Conservation (phyloP, 1,139 yeast species). For the Blastobotrys aristatus region DNA sequence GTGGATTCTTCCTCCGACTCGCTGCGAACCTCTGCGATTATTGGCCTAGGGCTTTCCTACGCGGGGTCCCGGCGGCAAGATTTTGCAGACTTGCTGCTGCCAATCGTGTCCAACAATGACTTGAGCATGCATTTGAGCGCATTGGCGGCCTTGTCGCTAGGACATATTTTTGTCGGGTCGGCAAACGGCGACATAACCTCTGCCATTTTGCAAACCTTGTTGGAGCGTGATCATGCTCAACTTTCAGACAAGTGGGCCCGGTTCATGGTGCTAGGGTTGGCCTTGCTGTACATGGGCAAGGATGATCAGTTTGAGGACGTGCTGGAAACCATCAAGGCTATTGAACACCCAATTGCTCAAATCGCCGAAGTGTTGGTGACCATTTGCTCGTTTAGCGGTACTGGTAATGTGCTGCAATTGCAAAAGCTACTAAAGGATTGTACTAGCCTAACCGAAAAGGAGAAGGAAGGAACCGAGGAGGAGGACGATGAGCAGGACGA, state of each 20-base stretch:
- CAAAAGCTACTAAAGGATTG: conserved; percentile 88
- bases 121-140: conserved; percentile 74
- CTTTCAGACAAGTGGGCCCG: conserved; percentile 82
- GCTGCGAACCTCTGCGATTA: conserved; percentile 73
- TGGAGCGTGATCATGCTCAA: conserved; percentile 77
- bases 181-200: conserved; percentile 93
- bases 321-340: conserved; percentile 88
- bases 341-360: conserved; percentile 89
- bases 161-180: conserved; percentile 93
- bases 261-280: conserved; percentile 88
- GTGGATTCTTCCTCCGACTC: conserved; percentile 50
- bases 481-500: conserved; percentile 33
- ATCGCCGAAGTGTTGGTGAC: conserved; percentile 87
- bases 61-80: conserved; percentile 92
- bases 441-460: conserved; percentile 47
- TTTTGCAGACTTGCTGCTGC: conserved; percentile 68
- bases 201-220: conserved; percentile 78
- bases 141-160: conserved; percentile 85
- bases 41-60: conserved; percentile 91
- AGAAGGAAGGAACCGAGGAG: conserved; percentile 27
- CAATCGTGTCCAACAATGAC: conserved; percentile 80
- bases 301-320: conserved; percentile 95
- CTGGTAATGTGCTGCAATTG: conserved; percentile 94
- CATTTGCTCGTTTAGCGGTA: conserved; percentile 94
- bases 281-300: conserved; percentile 88